Evolutionary conservation across 768 basidiomycete species (phyloP), one percentile per base, ranked within the genome.

Genomic region (Lentinula sp.): DNA sequence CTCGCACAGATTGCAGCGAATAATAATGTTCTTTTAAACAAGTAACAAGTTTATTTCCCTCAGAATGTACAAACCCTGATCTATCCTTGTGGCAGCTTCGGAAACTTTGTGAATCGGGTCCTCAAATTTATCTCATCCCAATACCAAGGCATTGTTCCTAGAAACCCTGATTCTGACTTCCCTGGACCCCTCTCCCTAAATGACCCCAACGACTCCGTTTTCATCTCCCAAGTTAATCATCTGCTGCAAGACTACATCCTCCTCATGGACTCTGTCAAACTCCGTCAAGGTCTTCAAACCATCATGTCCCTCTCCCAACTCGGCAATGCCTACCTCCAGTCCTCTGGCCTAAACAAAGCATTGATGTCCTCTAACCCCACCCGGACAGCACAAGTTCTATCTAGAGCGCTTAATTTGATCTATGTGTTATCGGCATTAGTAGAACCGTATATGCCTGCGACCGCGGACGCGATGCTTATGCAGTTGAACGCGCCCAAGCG

Each of bases 371-470:
- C 86, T 64, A 81, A 94, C 64, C 93, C 94, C 2, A 79, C 81
- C 60, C 90, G 94, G 61, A 96, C 94, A 67, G 95, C 90, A 3
- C 88, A 91, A 67, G 95, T 98, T 66, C 78, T 98, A 61, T 86
- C 90, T 52, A 87, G 94, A 57, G 91, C 95, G 32, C 74, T 94
- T 72, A 98, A 98, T 76, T 77, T 99, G 66, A 96, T 98, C 71
- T 98, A 97, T 71, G 76, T 87, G 41, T 80, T 99, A 60, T 90
- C 93, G 12, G 88, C 86, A 33, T 78, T 97, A 66, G 74, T 93
- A 65, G 89, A 95, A 70, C 96, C 97, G 0, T 99, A 93, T 86
- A 98, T 99, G 95, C 97, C 97, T 43, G 81, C 87, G 12, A 96
- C 92, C 0, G 86, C 90, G 39, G 85, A 84, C 28, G 79, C 86